These are phyloP conservation scores for Vitis rotundifolia DNA, from an alignment of 164 flowering plant species.

Conservation along the genomic window DNA sequence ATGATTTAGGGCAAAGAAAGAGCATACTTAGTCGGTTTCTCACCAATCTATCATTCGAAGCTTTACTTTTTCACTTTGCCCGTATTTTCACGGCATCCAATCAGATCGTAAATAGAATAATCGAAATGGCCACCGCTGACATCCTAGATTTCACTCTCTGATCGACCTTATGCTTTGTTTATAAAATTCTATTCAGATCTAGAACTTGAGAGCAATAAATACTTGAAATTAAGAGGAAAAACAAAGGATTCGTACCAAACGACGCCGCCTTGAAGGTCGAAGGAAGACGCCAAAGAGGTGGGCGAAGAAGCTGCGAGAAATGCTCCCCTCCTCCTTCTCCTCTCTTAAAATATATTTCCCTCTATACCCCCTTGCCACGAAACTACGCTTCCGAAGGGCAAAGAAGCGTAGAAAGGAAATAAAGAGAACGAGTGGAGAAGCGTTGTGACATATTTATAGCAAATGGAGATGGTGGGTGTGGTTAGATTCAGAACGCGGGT, in stretches of 20 bases:
- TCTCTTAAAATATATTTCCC: background rate
- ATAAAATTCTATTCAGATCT: no score
- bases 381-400: slow-evolving; percentile 18
- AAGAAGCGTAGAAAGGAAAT: slow-evolving; percentile 20
- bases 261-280: background rate
- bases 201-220: background rate
- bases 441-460: slow-evolving; percentile 13
- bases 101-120: no score
- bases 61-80: no score
- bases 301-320: background rate
- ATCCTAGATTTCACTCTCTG: no score
- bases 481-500: background rate
- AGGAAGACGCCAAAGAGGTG: no score
- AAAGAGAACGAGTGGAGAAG: background rate
- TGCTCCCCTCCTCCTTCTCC: background rate
- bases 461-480: background rate
- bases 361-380: background rate
- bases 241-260: background rate
- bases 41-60: no score
- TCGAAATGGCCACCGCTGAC: no score
- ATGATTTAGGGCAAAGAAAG: no score
- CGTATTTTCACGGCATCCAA: no score
- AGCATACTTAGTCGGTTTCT: no score
- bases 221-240: background rate
- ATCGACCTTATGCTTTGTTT: no score